A percentile compares a stretch with the other conserved stretches of the same genome.
Evolutionary conservation across 2,329 filamentous ascomycete genomes (phyloP).

Genomic region (Purpureocillium takamizusanense): DNA sequence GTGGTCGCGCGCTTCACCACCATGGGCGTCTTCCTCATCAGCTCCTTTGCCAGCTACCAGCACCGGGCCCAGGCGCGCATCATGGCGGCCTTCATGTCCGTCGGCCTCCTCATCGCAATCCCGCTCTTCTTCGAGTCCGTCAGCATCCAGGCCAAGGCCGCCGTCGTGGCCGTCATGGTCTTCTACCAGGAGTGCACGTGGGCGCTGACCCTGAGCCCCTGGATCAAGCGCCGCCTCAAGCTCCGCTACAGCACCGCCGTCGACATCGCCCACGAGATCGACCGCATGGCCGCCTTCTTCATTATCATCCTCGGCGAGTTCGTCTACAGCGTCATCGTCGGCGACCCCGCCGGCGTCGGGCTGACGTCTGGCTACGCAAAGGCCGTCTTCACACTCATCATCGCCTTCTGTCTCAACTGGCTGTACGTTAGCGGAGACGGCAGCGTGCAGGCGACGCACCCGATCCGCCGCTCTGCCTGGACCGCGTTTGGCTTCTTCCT

Average conservation of each 20-base stretch:
- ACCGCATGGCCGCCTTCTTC: constrained; percentile 40
- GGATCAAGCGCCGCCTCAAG: constrained; percentile 30
- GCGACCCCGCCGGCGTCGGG: constrained; percentile 33
- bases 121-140: constrained; percentile 33
- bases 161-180: constrained; percentile 31
- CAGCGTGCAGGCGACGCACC: constrained; percentile 30
- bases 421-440: constrained; percentile 39
- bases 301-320: constrained; percentile 44
- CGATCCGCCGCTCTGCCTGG: constrained; percentile 32
- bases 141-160: constrained; percentile 29
- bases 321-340: constrained; percentile 37
- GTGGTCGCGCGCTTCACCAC: constrained; percentile 32
- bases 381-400: constrained; percentile 37
- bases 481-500: constrained; percentile 36
- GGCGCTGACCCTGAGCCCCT: constrained; percentile 33
- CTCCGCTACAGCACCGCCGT: constrained; percentile 37
- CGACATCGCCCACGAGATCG: constrained; percentile 39
- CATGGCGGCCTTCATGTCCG: constrained; percentile 29
- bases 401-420: constrained; percentile 42
- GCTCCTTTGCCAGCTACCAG: constrained; percentile 36
- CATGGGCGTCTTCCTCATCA: constrained; percentile 28
- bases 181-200: constrained; percentile 31
- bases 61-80: constrained; percentile 35
- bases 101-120: constrained; percentile 30
- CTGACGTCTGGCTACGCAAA: constrained; percentile 32